These are phyloP conservation scores for Neckera pumila DNA, from an alignment of 225 moss, liverwort and hornwort species.

Conservation along the genomic window DNA sequence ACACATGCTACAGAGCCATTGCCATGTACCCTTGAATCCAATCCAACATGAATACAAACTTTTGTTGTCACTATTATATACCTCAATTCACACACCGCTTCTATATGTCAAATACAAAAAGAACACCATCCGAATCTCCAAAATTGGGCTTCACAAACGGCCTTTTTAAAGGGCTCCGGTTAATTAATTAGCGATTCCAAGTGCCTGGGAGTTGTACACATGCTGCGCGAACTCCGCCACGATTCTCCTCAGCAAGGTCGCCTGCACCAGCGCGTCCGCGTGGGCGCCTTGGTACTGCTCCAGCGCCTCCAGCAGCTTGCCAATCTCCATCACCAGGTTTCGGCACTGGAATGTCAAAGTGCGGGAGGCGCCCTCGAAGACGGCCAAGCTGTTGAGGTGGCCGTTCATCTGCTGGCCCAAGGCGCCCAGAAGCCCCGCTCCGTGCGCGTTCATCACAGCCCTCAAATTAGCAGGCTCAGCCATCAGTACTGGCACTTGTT, in stretches of 20 bases:
- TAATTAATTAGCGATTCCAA: background rate
- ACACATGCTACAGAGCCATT: no score
- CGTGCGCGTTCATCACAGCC: background rate
- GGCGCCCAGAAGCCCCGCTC: background rate
- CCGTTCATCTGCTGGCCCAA: background rate
- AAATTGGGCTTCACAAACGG: no score
- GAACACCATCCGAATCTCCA: no score
- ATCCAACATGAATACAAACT: background rate
- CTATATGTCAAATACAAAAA: no score
- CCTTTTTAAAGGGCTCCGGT: background rate
- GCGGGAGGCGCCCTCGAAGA: background rate
- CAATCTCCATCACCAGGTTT: background rate
- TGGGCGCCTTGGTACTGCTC: background rate
- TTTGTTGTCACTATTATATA: background rate
- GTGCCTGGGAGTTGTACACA: background rate
- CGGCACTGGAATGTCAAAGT: background rate
- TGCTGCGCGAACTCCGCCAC: constrained; percentile 9
- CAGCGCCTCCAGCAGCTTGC: background rate
- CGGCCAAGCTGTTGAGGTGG: constrained; percentile 6
- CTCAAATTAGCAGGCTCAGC: background rate
- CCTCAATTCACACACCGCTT: no score
- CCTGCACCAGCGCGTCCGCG: background rate
- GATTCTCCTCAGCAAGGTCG: background rate
- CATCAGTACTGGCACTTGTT: background rate
- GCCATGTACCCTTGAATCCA: background rate